Evolutionary conservation across 495 filamentous ascomycete genomes (phyloP).

Genomic region (Cudoniella acicularis): DNA sequence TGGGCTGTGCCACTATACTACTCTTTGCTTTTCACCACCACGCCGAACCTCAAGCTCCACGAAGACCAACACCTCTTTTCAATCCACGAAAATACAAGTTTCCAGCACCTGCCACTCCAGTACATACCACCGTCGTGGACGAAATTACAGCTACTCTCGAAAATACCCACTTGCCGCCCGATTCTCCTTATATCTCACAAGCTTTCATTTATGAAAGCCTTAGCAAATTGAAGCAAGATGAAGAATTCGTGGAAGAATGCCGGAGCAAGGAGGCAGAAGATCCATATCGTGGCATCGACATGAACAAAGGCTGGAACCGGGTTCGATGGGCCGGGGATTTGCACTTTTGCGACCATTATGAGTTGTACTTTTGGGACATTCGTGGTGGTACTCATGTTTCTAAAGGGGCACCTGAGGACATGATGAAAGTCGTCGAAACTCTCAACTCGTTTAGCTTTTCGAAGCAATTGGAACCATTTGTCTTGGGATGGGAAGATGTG

Average conservation of each 20-base stretch:
- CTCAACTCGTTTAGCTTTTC: constrained; percentile 5
- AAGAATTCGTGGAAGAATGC: not conserved
- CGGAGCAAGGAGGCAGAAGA: not conserved
- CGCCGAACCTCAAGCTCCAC: not conserved
- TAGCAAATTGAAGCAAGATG: not conserved
- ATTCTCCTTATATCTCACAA: not conserved
- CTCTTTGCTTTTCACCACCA: not conserved
- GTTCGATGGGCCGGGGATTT: not conserved
- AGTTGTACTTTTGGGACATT: not conserved
- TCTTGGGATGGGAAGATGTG: not conserved
- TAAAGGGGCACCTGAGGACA: not conserved
- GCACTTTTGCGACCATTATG: not conserved
- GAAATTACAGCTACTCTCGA: no score
- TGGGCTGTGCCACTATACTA: no score
- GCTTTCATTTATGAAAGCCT: not conserved
- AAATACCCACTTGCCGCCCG: not conserved
- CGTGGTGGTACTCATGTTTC: not conserved
- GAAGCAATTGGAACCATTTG: not conserved
- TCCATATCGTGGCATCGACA: constrained; percentile 1
- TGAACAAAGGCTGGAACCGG: constrained; percentile 11
- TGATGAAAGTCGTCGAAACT: not conserved
- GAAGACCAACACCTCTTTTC: not conserved
- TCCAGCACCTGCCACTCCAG: not conserved
- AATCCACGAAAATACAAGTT: not conserved
- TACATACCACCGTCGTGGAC: no score